Evolutionary conservation across 371 early-diverging fungal species (phyloP).

Genomic region (Mucor circinelloides): DNA sequence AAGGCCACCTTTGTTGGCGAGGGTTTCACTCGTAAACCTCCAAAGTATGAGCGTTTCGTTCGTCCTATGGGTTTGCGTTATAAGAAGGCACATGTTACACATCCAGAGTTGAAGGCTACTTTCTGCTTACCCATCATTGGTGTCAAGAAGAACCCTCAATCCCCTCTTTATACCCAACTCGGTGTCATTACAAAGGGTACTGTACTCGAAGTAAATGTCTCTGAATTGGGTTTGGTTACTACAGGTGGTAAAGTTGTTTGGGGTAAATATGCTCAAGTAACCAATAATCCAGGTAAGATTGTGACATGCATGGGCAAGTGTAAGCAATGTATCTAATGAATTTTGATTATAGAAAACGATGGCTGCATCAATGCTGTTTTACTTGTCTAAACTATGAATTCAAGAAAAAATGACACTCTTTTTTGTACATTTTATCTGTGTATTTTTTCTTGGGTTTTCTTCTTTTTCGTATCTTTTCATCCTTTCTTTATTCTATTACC

Average conservation of each 20-base stretch:
- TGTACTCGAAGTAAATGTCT: constrained; percentile 93
- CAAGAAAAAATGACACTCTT: background rate
- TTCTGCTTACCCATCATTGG: constrained; percentile 98
- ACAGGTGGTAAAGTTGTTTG: constrained; percentile 99
- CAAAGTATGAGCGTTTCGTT: constrained; percentile 99
- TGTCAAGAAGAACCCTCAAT: constrained; percentile 99
- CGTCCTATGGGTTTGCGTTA: constrained; percentile 99
- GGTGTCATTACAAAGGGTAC: constrained; percentile 99
- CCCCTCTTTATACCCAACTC: constrained; percentile 96
- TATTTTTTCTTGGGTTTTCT: constrained; percentile 2
- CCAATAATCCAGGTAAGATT: constrained; percentile 85
- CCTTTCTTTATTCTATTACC: background rate
- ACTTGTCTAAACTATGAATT: constrained; percentile 69
- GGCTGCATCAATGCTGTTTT: constrained; percentile 97
- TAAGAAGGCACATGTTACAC: constrained; percentile 99
- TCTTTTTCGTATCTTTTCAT: background rate
- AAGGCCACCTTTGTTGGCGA: constrained; percentile 99
- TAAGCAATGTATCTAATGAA: background rate
- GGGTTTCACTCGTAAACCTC: constrained; percentile 99
- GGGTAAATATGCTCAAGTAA: constrained; percentile 99
- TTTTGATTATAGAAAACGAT: constrained; percentile 75
- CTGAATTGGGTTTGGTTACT: constrained; percentile 98
- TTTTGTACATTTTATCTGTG: constrained; percentile 2
- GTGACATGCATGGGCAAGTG: background rate
- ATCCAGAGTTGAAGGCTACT: constrained; percentile 99